Conservation (phyloP, 257 asterid species). For the Apocynum venetum region DNA sequence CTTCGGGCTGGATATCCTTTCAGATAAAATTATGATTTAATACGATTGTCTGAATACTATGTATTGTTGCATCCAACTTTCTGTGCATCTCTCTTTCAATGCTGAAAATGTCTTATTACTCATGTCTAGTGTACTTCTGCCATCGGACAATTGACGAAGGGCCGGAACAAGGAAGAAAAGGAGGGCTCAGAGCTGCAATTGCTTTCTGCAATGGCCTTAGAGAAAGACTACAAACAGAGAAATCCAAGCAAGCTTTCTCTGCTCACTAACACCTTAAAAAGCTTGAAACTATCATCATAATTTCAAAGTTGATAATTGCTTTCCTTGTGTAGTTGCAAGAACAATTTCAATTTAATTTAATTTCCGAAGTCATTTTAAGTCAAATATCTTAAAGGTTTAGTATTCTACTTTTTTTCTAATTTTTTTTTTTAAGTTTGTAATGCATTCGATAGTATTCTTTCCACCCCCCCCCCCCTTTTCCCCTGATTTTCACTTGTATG, state of each 20-base stretch:
- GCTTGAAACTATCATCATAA: constrained; percentile 52
- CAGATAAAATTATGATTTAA: background rate
- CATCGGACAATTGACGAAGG: constrained; percentile 68
- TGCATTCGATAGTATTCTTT: background rate
- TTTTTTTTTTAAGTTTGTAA: background rate
- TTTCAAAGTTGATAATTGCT: background rate
- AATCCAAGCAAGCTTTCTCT: constrained; percentile 52
- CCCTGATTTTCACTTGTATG: background rate
- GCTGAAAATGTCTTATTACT: constrained; percentile 18
- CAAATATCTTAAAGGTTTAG: background rate
- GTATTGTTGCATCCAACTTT: background rate
- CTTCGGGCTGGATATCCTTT: background rate
- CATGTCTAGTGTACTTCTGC: constrained; percentile 63
- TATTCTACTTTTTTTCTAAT: background rate
- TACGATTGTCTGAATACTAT: background rate
- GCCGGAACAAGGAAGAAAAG: constrained; percentile 86
- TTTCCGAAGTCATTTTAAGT: background rate
- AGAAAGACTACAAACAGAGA: constrained; percentile 62
- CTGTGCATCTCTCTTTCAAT: background rate
- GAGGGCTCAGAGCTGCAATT: constrained; percentile 69
- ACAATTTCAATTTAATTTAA: background rate
- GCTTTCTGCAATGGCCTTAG: constrained; percentile 66
- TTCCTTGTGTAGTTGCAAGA: background rate
- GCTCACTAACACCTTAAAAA: constrained; percentile 53
- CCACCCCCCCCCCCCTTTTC: no score